These are phyloP conservation scores for Orobanche coerulescens DNA, from an alignment of 257 asterid genomes.

Conservation along the genomic window DNA sequence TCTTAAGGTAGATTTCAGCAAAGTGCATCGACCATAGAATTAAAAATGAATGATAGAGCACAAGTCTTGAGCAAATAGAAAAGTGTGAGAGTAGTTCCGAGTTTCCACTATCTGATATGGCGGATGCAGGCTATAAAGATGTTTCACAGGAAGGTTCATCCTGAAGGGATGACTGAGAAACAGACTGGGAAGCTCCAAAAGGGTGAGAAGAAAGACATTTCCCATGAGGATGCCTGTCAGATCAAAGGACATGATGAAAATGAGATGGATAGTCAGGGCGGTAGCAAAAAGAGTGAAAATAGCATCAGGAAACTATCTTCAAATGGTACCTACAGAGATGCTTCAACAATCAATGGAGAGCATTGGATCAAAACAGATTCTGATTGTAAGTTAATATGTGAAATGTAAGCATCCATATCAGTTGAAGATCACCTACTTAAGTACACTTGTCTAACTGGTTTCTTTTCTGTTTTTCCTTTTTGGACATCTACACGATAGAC, in stretches of 20 bases:
- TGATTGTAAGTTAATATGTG: constrained; percentile 42
- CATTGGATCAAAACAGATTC: constrained; percentile 57
- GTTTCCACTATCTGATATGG: constrained; percentile 15
- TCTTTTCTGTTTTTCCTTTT: not conserved
- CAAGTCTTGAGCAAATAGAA: not conserved
- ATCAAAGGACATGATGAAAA: constrained; percentile 21
- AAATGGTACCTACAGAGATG: constrained; percentile 27
- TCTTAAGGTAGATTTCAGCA: not conserved
- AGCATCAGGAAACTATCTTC: constrained; percentile 23
- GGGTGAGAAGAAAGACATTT: constrained; percentile 22
- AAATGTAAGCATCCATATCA: constrained; percentile 8
- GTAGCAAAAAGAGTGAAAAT: constrained; percentile 20
- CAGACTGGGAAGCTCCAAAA: constrained; percentile 23
- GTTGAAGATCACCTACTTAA: constrained; percentile 14
- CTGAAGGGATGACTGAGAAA: constrained; percentile 32
- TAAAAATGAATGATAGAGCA: constrained; percentile 18
- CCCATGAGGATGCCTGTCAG: constrained; percentile 19
- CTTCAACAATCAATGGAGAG: constrained; percentile 32
- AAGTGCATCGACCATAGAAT: not conserved
- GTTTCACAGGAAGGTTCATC: constrained; percentile 41
- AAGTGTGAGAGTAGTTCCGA: constrained; percentile 10
- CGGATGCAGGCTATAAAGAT: constrained; percentile 39
- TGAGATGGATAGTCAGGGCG: constrained; percentile 22
- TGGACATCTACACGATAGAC: constrained; percentile 27
- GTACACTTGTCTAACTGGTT: constrained; percentile 23